These are phyloP conservation scores for Clohesyomyces aquaticus DNA, from an alignment of 495 filamentous ascomycete species.

Conservation along the genomic window DNA sequence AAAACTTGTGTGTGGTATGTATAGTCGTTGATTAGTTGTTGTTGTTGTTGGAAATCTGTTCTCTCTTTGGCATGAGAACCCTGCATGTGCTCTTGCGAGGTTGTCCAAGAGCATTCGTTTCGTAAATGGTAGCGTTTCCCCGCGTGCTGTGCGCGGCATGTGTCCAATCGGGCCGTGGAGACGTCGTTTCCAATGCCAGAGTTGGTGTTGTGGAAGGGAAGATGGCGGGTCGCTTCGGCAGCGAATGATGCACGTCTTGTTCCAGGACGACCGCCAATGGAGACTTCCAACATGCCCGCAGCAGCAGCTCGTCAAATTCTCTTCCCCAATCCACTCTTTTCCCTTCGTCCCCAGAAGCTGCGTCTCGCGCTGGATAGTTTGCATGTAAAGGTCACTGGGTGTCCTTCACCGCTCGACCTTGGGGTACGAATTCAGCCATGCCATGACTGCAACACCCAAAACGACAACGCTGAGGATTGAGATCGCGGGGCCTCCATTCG, in stretches of 20 bases:
- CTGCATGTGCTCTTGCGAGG: conserved; percentile 20
- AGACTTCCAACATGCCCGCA: not conserved
- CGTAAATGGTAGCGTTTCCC: conserved; percentile 2
- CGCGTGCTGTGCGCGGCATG: not conserved
- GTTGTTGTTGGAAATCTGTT: conserved; percentile 8
- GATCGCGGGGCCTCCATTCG: conserved; percentile 77
- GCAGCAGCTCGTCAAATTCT: not conserved
- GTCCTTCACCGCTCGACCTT: conserved; percentile 61
- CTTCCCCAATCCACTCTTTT: not conserved
- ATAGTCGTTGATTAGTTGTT: conserved; percentile 14
- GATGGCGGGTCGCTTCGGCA: no score
- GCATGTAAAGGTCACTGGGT: not conserved
- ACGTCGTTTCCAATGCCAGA: not conserved
- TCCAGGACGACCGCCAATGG: not conserved
- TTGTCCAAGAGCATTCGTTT: conserved; percentile 1
- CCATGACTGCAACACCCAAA: conserved; percentile 89
- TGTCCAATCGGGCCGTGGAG: not conserved
- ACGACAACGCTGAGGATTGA: conserved; percentile 89
- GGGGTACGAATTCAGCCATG: conserved; percentile 89
- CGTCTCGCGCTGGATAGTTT: conserved; percentile 1
- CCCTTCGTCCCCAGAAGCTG: conserved; percentile 19
- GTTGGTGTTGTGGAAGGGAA: not conserved
- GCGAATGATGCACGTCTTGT: no score
- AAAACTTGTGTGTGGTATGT: conserved; percentile 7
- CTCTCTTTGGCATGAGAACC: conserved; percentile 7